Base-by-base conservation (phyloP, 2,329 filamentous ascomycete species). In the Thielaviopsis ethacetica region DNA sequence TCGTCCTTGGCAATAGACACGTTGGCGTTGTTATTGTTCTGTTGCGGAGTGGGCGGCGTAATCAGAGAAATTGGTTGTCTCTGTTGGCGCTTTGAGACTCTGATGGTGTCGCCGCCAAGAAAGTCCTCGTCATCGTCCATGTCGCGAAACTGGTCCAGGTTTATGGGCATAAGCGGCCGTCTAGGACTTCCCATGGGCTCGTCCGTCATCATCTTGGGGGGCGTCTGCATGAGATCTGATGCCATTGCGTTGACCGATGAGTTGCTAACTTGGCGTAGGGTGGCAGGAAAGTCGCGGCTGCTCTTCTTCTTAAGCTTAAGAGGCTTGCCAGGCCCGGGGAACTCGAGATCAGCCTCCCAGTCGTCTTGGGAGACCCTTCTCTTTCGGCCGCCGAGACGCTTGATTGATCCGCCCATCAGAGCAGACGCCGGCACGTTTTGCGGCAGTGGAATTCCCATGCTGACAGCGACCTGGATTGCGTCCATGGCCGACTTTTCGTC, bases 401-500 rank as follows among this genome's bases (percentile, higher is more conserved):
- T 95, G 68, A 97, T 97, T 10, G 90, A 91, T 57, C 93, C 93
- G 57, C 91, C 91, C 69, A 93, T 81, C 50, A 98, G 75, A 30
- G 93, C 93, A 21, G 91, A 95, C 30, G 87, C 82, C 1, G 91
- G 90, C 34, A 97, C 83, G 68, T 91, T 91, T 56, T 81, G 76
- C 27, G 93, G 93, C 59, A 97, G 82, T 6, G 93, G 91, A 63
- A 98, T 95, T 64, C 93, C 93, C 26, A 90, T 91, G 68, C 83
- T 84, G 67, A 89, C 86, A 38, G 91, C 91, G 6, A 89, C 87
- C 24, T 87, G 82, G 66, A 98, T 91, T 62, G 93, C 91, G 68
- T 84, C 74, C 10, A 86, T 94, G 1, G 88, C 88, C 63, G 82
- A 79, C 66, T 95, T 88, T 68, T 96, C 91, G 68, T 93, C 86